These are phyloP conservation scores for Medicago ruthenica DNA, from an alignment of 306 rosid genomes.

Conservation along the genomic window DNA sequence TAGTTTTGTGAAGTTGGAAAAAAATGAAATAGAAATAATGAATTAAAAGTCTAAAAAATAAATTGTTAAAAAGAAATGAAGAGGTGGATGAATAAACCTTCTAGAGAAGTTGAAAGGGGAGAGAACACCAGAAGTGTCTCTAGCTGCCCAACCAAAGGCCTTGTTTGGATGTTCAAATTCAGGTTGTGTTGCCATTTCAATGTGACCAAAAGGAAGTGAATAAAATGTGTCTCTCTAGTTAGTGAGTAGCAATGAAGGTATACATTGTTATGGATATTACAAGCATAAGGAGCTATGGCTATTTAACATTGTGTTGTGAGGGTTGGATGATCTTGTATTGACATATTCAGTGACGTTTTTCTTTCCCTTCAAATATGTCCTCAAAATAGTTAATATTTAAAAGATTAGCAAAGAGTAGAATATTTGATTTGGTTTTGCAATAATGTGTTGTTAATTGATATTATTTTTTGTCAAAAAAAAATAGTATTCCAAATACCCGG, in stretches of 20 bases:
- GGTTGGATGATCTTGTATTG: not conserved
- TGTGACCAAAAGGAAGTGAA: not conserved
- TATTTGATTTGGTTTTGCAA: no score
- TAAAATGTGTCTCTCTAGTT: not conserved
- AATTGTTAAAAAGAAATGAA: not conserved
- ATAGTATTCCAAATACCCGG: no score
- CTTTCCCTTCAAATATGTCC: not conserved
- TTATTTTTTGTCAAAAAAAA: no score
- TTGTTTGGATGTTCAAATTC: slow-evolving; percentile 47
- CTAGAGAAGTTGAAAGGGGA: slow-evolving; percentile 57
- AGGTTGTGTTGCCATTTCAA: slow-evolving; percentile 28
- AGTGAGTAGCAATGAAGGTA: not conserved
- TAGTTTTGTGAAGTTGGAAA: no score
- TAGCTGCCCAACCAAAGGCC: slow-evolving; percentile 57
- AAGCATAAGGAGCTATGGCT: not conserved
- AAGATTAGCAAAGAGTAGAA: no score
- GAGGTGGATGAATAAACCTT: slow-evolving; percentile 37
- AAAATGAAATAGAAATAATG: not conserved
- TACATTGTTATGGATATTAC: not conserved
- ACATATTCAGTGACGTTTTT: not conserved
- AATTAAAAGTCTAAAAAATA: no score
- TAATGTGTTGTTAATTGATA: no score
- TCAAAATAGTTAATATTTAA: no score
- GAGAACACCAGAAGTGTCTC: slow-evolving; percentile 49
- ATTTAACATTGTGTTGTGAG: not conserved